phyloP scores from a whole-genome alignment of 1,139 yeast species.

The Hanseniaspora uvarum region DNA sequence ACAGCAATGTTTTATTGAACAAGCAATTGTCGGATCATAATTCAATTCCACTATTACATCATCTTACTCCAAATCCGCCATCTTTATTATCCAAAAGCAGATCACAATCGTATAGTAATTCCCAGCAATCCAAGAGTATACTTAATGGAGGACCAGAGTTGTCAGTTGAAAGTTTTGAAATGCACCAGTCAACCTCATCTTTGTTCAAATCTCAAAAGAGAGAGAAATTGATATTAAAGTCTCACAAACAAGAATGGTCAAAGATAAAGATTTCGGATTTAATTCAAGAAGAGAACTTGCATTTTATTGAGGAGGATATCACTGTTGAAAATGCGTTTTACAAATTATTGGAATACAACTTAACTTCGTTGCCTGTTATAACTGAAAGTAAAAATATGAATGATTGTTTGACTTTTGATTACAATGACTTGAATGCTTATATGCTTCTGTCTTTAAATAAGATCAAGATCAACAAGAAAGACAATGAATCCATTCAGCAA shows the following conservation, averaged over 20 bases:
- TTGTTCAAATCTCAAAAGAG: slow-evolving; percentile 7
- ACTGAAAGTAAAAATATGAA: slow-evolving; percentile 44
- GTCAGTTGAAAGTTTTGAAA: background rate
- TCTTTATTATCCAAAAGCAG: slow-evolving; percentile 13
- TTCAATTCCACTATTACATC: background rate
- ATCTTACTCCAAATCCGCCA: slow-evolving; percentile 11
- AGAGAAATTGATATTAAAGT: slow-evolving; percentile 18
- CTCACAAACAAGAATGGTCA: slow-evolving; percentile 47
- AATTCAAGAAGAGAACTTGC: slow-evolving; percentile 67
- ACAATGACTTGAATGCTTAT: slow-evolving; percentile 81
- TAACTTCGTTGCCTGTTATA: slow-evolving; percentile 79
- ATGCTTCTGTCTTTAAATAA: slow-evolving; percentile 64
- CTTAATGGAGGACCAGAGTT: background rate
- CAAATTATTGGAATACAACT: slow-evolving; percentile 54
- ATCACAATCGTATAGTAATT: slow-evolving; percentile 1
- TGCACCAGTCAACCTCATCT: slow-evolving; percentile 2
- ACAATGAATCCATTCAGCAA: slow-evolving; percentile 17
- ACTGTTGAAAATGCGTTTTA: slow-evolving; percentile 86
- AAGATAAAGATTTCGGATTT: slow-evolving; percentile 61
- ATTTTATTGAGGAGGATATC: slow-evolving; percentile 50
- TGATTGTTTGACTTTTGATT: slow-evolving; percentile 70
- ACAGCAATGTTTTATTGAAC: background rate
- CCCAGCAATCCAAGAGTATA: background rate
- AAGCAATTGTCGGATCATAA: background rate
- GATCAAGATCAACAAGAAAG: slow-evolving; percentile 35